Base-by-base conservation (phyloP, 106 monocot genomes). In the Apostasia shenzhenica region DNA sequence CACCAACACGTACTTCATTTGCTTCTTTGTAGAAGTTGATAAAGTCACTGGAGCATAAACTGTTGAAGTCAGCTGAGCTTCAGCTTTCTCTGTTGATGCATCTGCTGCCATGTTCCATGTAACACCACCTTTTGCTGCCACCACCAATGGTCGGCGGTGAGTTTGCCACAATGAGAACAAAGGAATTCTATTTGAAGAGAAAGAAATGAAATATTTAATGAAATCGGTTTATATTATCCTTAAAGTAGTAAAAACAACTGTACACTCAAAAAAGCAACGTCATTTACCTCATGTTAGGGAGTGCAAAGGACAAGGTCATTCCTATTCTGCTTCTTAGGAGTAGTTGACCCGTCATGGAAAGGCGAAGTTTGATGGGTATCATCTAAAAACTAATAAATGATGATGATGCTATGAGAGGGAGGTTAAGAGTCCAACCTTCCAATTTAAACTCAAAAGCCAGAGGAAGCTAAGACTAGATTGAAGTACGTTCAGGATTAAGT, bases 1-100 rank as follows among this genome's bases (percentile, higher is more conserved):
- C 57, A 85, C 85, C 71, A 85, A 53, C 54, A 85, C 81, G 53
- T 85, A 85, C 78, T 85, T 85, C 85, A 85, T 85, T 70, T 66
- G 50, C 57, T 59, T 41, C 64, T 57, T 3, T 39, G 10, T 45
- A 37, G 58, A 1, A 6, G 8, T 38, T 41, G 59, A 39, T 41
- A 41, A 0, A 8, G 4, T 8, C 4, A 50, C 6, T 59, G 8
- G 59, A 5, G 39, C 59, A 59, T 59, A 26, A 26, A 26, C 59
- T 5, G 26, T 41, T 59, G 26, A 8, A 2, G 40, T 59, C 59
- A 59, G n/a, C 8, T 59, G 40, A 59, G 59, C 26, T 26, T 26
- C 26, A 26, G 26, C 26, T 26, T 26, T 26, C 26, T 26, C 26
- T 26, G 26, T 26, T 26, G 26, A 26, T 26, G 26, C 4, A 59